phyloP scores from a whole-genome alignment of 345 rosid species.

The Firmiana major region DNA sequence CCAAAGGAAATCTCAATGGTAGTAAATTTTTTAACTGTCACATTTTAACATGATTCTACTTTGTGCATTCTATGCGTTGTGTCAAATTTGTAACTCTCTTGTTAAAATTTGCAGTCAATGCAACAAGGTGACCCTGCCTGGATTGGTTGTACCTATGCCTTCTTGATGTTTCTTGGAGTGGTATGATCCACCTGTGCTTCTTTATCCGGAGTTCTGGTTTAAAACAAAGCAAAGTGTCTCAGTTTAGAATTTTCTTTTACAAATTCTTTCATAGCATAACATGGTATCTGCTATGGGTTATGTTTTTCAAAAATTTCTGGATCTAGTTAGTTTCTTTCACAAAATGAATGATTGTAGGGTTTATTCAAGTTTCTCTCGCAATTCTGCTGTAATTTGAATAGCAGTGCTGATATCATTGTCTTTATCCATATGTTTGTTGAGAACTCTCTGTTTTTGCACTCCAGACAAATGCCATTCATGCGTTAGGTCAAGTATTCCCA shows the following conservation, averaged over 20 bases:
- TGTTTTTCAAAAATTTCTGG: background rate
- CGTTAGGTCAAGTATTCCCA: no score
- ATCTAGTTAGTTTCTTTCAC: background rate
- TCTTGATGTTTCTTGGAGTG: slow-evolving; percentile 77
- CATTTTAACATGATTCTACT: background rate
- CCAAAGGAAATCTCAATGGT: background rate
- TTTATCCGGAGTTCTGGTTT: background rate
- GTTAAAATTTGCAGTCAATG: slow-evolving; percentile 70
- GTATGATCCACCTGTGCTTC: slow-evolving; percentile 37
- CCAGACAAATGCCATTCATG: background rate
- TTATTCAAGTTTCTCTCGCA: background rate
- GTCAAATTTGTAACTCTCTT: background rate
- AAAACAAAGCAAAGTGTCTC: background rate
- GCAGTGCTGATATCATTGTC: background rate
- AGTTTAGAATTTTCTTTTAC: background rate
- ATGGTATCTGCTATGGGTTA: background rate
- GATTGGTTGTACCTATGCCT: slow-evolving; percentile 82
- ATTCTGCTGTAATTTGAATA: background rate
- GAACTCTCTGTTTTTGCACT: background rate
- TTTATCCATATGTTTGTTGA: background rate
- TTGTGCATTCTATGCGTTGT: background rate
- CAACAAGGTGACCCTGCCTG: slow-evolving; percentile 87
- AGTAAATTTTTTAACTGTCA: slow-evolving; percentile 7
- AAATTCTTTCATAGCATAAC: background rate
- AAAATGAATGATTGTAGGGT: background rate